phyloP scores from a whole-genome alignment of 192 early-diverging fungal species.

The Coemansia sp. region DNA sequence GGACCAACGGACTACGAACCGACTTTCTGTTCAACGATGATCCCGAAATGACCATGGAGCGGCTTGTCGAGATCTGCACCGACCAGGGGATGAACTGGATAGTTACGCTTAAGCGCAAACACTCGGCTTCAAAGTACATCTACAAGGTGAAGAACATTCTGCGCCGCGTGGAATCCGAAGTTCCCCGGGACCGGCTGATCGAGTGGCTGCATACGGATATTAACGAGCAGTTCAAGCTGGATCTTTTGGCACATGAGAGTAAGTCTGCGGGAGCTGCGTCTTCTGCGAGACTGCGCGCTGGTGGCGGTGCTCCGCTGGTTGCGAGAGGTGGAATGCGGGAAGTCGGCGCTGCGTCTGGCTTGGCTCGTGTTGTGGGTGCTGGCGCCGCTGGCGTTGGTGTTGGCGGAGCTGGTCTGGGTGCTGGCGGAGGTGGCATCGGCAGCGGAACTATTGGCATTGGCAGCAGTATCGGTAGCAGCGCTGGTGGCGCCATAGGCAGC shows the following conservation, averaged over 20 bases:
- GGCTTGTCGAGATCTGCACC: conserved; percentile 60
- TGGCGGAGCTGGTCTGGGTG: neutral
- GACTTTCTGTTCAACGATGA: conserved; percentile 81
- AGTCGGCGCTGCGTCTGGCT: conserved; percentile 5
- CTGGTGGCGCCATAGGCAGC: neutral
- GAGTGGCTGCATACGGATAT: conserved; percentile 67
- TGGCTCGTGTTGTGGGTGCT: conserved; percentile 10
- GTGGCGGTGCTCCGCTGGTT: neutral
- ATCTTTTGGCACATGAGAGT: conserved; percentile 54
- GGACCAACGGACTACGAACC: conserved; percentile 74
- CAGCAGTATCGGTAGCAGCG: neutral
- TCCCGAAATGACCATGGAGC: conserved; percentile 67
- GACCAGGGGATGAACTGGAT: conserved; percentile 80
- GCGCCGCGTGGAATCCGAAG: conserved; percentile 69
- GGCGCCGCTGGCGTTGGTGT: conserved; percentile 6
- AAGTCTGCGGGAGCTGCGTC: conserved; percentile 1
- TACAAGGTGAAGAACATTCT: conserved; percentile 77
- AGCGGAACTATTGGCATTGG: neutral
- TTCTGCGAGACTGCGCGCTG: conserved; percentile 3
- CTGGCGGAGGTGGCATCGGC: neutral
- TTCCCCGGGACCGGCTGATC: conserved; percentile 59
- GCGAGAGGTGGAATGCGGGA: conserved; percentile 2
- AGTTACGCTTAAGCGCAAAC: conserved; percentile 64
- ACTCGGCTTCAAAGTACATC: conserved; percentile 21
- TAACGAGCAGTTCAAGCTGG: conserved; percentile 64